These are phyloP conservation scores for Exophiala viscosa DNA, from an alignment of 2,329 filamentous ascomycete genomes.

Conservation along the genomic window DNA sequence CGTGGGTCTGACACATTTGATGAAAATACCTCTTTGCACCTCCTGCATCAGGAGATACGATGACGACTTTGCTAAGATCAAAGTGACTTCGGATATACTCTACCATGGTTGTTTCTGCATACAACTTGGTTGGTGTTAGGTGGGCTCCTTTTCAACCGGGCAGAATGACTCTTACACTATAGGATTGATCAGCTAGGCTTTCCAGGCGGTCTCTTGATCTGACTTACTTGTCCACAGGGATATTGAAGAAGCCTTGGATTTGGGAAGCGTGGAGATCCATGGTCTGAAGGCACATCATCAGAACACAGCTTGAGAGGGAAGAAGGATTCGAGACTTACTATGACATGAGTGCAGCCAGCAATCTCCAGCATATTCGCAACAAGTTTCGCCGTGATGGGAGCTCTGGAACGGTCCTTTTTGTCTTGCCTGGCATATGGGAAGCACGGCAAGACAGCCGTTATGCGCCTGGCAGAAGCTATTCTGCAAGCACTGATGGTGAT, in stretches of 20 bases:
- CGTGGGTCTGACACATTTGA: neutral
- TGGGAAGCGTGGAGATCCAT: slow-evolving; percentile 95
- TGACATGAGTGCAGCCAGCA: slow-evolving; percentile 89
- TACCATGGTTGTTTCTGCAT: slow-evolving; percentile 57
- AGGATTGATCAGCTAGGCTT: neutral
- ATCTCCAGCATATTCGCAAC: slow-evolving; percentile 97
- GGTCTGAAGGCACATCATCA: slow-evolving; percentile 52
- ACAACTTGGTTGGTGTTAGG: slow-evolving; percentile 36
- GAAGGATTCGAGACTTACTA: neutral
- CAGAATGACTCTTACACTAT: too few species aligned
- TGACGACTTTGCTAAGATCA: slow-evolving; percentile 76
- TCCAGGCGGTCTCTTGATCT: neutral
- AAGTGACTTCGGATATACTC: slow-evolving; percentile 72
- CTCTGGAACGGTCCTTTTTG: slow-evolving; percentile 92
- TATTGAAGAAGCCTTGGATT: slow-evolving; percentile 97
- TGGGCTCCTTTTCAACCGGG: too few species aligned
- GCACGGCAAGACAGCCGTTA: slow-evolving; percentile 92
- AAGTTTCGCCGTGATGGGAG: slow-evolving; percentile 91
- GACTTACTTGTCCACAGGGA: slow-evolving; percentile 84
- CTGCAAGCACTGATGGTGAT: too few species aligned
- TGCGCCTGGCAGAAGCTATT: too few species aligned
- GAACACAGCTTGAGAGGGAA: neutral
- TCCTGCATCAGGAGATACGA: slow-evolving; percentile 91
- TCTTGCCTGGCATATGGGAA: slow-evolving; percentile 95
- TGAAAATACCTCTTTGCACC: slow-evolving; percentile 64